Percentiles rank a stretch among this genome's conserved stretches.
These are phyloP conservation scores for Malassezia caprae DNA, from an alignment of 1,284 basidiomycete genomes.

Conservation along the genomic window DNA sequence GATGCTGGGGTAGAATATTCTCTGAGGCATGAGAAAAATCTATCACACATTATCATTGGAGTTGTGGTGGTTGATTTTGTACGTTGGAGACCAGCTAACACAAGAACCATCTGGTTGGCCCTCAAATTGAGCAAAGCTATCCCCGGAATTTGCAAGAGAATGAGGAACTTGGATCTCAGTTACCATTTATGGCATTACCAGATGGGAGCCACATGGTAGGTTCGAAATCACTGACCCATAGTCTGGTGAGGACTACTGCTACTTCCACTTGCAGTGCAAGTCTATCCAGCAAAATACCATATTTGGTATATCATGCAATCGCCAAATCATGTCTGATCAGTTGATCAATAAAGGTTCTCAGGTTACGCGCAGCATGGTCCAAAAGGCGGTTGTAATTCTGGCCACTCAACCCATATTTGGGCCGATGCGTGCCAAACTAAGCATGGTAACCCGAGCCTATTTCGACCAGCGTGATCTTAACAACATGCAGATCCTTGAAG, in stretches of 20 bases:
- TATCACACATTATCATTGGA: constrained; percentile 31
- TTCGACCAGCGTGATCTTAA: constrained; percentile 45
- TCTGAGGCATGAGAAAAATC: not conserved
- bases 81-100: not conserved
- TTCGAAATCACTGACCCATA: constrained; percentile 39
- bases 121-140: constrained; percentile 42
- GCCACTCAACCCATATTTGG: constrained; percentile 54
- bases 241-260: constrained; percentile 90
- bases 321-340: constrained; percentile 74
- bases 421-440: constrained; percentile 67
- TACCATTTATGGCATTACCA: constrained; percentile 93
- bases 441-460: constrained; percentile 67
- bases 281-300: constrained; percentile 24
- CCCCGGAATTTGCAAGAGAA: constrained; percentile 34
- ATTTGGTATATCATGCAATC: constrained; percentile 57
- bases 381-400: constrained; percentile 92
- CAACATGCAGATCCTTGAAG: constrained; percentile 41
- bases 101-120: constrained; percentile 42
- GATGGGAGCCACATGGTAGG: constrained; percentile 85
- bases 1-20: not conserved
- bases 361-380: constrained; percentile 88
- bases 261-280: constrained; percentile 65
- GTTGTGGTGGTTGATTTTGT: constrained; percentile 45
- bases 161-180: constrained; percentile 49
- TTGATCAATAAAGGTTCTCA: constrained; percentile 73